Evolutionary conservation across 768 basidiomycete species (phyloP).

Genomic region (Asterophora parasitica): DNA sequence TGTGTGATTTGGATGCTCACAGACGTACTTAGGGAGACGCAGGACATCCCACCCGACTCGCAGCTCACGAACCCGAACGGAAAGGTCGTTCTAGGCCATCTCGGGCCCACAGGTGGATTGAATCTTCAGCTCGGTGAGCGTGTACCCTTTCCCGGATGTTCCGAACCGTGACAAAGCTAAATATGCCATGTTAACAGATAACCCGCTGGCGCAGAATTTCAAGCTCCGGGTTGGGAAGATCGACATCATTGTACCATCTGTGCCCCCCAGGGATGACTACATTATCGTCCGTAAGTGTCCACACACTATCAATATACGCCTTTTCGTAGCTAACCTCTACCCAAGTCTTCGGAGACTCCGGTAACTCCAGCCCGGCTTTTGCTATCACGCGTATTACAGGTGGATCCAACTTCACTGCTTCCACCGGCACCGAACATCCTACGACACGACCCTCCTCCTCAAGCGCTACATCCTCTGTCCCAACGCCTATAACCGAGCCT

Average conservation of each 20-base stretch:
- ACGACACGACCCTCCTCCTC: constrained; percentile 9
- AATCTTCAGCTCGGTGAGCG: constrained; percentile 48
- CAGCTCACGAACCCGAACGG: constrained; percentile 47
- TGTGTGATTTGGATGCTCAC: not conserved
- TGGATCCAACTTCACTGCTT: constrained; percentile 19
- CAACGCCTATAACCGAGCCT: constrained; percentile 6
- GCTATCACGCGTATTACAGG: constrained; percentile 50
- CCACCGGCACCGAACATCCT: constrained; percentile 2
- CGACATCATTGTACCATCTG: constrained; percentile 47
- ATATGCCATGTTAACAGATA: constrained; percentile 29
- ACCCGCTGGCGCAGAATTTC: constrained; percentile 55
- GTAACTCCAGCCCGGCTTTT: constrained; percentile 56
- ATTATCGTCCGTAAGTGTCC: constrained; percentile 55
- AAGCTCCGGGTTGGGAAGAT: constrained; percentile 47
- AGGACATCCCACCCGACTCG: constrained; percentile 37
- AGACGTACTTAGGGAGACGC: constrained; percentile 40
- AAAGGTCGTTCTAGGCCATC: constrained; percentile 46
- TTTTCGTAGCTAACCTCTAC: constrained; percentile 6
- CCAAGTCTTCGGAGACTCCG: constrained; percentile 65
- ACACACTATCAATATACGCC: not conserved
- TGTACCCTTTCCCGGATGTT: not conserved
- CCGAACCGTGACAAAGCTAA: not conserved
- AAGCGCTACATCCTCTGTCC: constrained; percentile 17
- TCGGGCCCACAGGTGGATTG: constrained; percentile 36
- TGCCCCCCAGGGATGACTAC: constrained; percentile 43